Conservation (phyloP, 139 green algal genomes). For the Marvania coccoides region DNA sequence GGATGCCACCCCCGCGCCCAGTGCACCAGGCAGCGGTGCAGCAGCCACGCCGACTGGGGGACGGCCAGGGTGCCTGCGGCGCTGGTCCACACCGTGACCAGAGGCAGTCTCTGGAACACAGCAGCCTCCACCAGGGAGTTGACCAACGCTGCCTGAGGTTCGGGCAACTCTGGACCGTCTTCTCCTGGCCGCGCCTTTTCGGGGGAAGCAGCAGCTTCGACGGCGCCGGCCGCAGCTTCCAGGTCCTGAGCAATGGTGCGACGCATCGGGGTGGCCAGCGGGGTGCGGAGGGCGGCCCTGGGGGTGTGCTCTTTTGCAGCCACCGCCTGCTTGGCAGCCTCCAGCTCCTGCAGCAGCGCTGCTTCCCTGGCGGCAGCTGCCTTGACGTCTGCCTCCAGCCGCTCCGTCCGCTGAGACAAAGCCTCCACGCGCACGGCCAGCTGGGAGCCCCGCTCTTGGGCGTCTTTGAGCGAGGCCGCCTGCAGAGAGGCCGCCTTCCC, state of each 20-base stretch:
- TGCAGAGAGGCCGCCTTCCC: background rate
- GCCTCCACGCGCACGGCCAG: constrained; percentile 30
- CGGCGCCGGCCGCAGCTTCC: background rate
- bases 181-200: background rate
- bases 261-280: background rate
- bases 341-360: constrained; percentile 24
- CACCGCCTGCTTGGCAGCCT: constrained; percentile 18
- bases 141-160: background rate
- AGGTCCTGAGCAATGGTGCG: background rate
- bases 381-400: constrained; percentile 25
- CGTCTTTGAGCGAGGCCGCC: constrained; percentile 12
- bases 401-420: constrained; percentile 16
- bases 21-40: constrained; percentile 34
- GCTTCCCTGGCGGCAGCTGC: constrained; percentile 14
- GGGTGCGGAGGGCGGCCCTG: background rate
- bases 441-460: constrained; percentile 29
- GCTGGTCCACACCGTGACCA: constrained; percentile 29
- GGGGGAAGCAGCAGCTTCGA: background rate
- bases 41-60: constrained; percentile 40
- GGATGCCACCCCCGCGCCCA: constrained; percentile 35
- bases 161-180: background rate
- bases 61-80: constrained; percentile 14
- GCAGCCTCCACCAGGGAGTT: background rate
- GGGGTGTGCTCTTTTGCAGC: background rate
- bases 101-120: constrained; percentile 17